Base-by-base conservation (phyloP, 2,329 filamentous ascomycete genomes). In the Conoideocrella luteorostrata region DNA sequence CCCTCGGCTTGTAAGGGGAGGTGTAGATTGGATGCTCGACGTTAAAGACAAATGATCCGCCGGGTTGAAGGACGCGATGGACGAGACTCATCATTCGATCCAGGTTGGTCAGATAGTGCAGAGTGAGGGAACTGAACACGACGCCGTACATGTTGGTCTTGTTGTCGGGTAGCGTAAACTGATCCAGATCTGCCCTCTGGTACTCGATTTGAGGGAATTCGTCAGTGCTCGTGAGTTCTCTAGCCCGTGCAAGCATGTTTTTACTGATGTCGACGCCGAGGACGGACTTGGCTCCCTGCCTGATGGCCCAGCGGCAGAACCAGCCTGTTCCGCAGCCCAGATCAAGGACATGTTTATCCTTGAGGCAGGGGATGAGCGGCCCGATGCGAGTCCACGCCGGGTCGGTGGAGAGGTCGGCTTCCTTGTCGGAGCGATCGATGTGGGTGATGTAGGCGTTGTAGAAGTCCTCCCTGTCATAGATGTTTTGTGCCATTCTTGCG, bases 21-120 rank as follows among this genome's bases (percentile, higher is more conserved):
- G 68, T 70, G 47, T 59, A 64, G 39, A 73, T 62, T 1, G 71
- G 70, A 46, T 74, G 71, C 51, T 74, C 70, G 32, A 72, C 61
- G 0, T 68, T 68, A 50, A 72, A 73, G 7, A 71, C 64, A 20
- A 70, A 54, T 6, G 49, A 48, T 3, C 64, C 64, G 5, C 60
- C 60, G 4, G 62, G 58, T 36, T 55, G 56, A 22, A 71, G 54
- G 21, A 56, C 52, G 13, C 50, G 40, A 28, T 58, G 52, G 9
- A 69, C 55, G 45, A 63, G 50, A 3, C 39, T 39, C 17, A 68
- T 52, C 9, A 71, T 52, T 17, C 48, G 41, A 5, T 44, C 44
- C 6, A 70, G 50, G 45, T 63, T 55, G 28, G 51, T 52, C 11
- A 70, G 51, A 46, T 69, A 70, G 51, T 71, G 67, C 39, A 70